phyloP scores from a whole-genome alignment of 148 eudicot genomes.

The Vaccinium darrowii region DNA sequence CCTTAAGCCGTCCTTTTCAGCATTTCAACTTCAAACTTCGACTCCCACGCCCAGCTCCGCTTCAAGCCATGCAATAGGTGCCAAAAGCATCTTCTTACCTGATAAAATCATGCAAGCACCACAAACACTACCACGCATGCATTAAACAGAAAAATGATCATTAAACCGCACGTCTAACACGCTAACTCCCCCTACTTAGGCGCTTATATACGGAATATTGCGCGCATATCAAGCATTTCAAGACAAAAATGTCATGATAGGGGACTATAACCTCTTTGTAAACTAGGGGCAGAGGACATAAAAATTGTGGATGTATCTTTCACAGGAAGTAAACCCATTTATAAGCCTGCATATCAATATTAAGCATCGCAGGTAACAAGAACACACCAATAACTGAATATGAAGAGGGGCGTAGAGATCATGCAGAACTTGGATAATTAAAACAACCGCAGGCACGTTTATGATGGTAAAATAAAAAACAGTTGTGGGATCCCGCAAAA shows the following conservation, averaged over 20 bases:
- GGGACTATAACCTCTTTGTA: not conserved
- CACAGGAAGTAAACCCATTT: not conserved
- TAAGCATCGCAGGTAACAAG: slow-evolving; percentile 11
- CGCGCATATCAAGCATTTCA: too few species aligned
- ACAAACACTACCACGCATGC: too few species aligned
- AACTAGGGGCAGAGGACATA: not conserved
- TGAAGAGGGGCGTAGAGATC: not conserved
- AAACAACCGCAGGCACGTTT: not conserved
- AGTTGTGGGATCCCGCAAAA: not conserved
- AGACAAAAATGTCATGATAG: not conserved
- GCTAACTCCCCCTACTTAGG: too few species aligned
- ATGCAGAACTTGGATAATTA: slow-evolving; percentile 2
- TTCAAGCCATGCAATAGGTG: too few species aligned
- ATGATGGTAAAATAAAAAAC: not conserved
- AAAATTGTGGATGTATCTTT: not conserved
- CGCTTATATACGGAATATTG: too few species aligned
- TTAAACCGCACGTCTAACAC: too few species aligned
- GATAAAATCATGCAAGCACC: too few species aligned
- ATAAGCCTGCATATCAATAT: not conserved
- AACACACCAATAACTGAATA: slow-evolving; percentile 3
- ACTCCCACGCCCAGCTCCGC: too few species aligned
- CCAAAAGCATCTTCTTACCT: too few species aligned
- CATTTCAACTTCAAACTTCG: too few species aligned
- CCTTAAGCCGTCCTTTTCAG: too few species aligned
- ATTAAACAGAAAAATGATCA: too few species aligned